Evolutionary conservation across 768 basidiomycete genomes (phyloP).

Genomic region (Leucocoprinus leucothites): DNA sequence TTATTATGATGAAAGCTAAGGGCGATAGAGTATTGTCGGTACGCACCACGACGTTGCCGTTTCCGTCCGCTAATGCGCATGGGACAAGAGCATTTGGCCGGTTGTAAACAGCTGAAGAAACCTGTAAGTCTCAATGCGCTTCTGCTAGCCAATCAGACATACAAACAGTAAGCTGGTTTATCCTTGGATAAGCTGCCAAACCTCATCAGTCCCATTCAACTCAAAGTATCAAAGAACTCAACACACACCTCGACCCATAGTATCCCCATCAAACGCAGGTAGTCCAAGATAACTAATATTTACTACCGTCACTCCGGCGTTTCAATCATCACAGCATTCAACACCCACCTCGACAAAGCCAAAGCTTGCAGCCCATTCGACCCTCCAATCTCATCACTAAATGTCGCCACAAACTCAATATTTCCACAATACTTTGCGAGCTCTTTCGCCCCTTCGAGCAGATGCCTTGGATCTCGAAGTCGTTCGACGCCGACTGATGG

Average conservation of each 20-base stretch:
- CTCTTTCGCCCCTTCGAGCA: conserved; percentile 21
- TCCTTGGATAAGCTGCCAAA: conserved; percentile 27
- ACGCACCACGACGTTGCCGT: conserved; percentile 26
- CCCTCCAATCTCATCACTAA: conserved; percentile 40
- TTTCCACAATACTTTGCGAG: conserved; percentile 29
- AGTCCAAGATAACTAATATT: conserved; percentile 36
- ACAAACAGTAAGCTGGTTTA: conserved; percentile 30
- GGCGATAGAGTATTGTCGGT: background rate
- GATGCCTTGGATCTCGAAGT: conserved; percentile 21
- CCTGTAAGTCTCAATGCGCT: no score
- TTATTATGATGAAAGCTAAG: no score
- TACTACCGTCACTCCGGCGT: no score
- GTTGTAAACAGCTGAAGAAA: conserved; percentile 26
- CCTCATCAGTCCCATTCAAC: background rate
- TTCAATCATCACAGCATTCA: no score
- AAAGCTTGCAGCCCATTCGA: conserved; percentile 40
- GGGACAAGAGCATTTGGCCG: conserved; percentile 29
- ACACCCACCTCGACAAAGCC: conserved; percentile 28
- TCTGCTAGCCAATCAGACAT: background rate
- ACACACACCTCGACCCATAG: conserved; percentile 39
- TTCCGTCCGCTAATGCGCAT: conserved; percentile 27
- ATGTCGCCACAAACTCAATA: conserved; percentile 25
- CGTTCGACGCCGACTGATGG: conserved; percentile 30
- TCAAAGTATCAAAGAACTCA: conserved; percentile 16
- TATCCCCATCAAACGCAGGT: conserved; percentile 41